phyloP scores from a whole-genome alignment of 495 filamentous ascomycete species.

The Tuber borchii region DNA sequence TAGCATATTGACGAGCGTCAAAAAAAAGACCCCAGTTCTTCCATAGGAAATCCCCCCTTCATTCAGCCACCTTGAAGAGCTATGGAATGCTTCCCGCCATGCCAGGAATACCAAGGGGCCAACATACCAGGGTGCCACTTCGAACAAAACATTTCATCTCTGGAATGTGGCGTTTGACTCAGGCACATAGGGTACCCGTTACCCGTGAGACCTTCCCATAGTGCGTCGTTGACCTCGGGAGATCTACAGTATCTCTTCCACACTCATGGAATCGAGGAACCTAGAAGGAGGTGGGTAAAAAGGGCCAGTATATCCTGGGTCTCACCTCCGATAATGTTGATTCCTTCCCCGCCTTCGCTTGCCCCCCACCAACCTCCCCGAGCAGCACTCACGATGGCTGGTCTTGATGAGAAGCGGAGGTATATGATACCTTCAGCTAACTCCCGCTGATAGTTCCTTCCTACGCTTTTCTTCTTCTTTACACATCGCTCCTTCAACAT shows the following conservation, averaged over 20 bases:
- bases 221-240: neutral
- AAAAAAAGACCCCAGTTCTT: neutral
- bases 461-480: neutral
- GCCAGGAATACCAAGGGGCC: neutral
- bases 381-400: neutral
- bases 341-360: neutral
- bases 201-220: neutral
- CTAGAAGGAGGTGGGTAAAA: neutral
- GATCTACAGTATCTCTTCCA: neutral
- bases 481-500: neutral
- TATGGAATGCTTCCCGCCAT: neutral
- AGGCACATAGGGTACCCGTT: neutral
- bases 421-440: neutral
- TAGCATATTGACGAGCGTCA: neutral
- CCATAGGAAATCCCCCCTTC: neutral
- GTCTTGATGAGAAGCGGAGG: neutral
- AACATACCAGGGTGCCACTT: neutral
- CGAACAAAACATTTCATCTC: neutral
- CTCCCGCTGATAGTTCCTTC: neutral
- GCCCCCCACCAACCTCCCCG: neutral
- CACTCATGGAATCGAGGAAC: neutral
- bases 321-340: neutral
- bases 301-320: neutral
- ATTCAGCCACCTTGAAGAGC: neutral
- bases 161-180: neutral